Percentiles rank a stretch among this genome's conserved stretches.
phyloP scores from a whole-genome alignment of 768 basidiomycete species.

The Kwoniella bestiolae region DNA sequence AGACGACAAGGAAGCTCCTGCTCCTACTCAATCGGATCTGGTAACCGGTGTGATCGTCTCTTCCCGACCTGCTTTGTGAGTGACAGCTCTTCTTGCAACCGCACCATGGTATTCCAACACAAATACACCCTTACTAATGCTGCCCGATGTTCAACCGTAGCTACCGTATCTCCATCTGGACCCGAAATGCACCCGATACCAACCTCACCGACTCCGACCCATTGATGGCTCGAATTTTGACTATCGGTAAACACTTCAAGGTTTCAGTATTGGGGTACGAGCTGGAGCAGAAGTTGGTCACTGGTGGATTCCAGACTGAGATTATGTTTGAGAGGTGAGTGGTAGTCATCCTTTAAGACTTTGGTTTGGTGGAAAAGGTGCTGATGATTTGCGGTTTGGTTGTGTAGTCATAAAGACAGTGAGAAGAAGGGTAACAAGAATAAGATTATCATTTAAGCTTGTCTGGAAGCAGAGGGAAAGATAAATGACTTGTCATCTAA shows the following conservation, averaged over 20 bases:
- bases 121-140: too few relatives aligned
- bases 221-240: conserved; percentile 78
- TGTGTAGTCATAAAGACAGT: conserved; percentile 20
- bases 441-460: conserved; percentile 33
- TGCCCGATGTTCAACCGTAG: conserved; percentile 68
- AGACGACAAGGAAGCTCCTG: conserved; percentile 25
- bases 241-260: conserved; percentile 90
- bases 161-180: conserved; percentile 98
- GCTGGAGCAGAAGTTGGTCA: conserved; percentile 69
- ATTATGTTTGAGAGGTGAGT: conserved; percentile 80
- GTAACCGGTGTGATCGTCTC: conserved; percentile 93
- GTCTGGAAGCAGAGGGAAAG: conserved; percentile 18
- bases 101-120: neutral
- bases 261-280: conserved; percentile 79
- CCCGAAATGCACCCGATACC: conserved; percentile 71
- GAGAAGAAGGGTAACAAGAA: conserved; percentile 48
- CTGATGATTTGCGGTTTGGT: neutral
- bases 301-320: conserved; percentile 87
- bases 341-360: neutral
- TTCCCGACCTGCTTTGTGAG: conserved; percentile 68
- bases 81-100: conserved; percentile 8
- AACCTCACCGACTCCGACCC: conserved; percentile 57
- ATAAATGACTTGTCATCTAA: conserved; percentile 33
- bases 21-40: conserved; percentile 63
- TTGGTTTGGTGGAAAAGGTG: neutral